Evolutionary conservation across 345 rosid genomes (phyloP).

Genomic region (Acer saccharum): DNA sequence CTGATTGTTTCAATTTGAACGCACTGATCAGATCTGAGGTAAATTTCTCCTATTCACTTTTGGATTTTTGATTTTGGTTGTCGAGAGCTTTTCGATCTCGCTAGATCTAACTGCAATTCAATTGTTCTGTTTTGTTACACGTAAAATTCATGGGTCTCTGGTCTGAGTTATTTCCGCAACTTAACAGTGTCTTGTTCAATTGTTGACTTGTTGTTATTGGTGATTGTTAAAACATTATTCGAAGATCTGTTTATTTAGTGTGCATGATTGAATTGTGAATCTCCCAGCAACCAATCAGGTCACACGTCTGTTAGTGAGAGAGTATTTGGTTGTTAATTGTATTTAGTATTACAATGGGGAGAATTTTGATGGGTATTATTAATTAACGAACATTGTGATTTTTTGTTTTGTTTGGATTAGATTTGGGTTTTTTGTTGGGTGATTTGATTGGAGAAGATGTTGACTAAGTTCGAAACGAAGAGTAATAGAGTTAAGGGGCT

Average conservation of each 20-base stretch:
- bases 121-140: constrained; percentile 5
- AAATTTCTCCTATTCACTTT: constrained; percentile 19
- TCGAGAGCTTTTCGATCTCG: constrained; percentile 6
- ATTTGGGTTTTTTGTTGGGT: constrained; percentile 14
- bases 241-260: not conserved
- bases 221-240: not conserved
- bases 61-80: not conserved
- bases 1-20: not conserved
- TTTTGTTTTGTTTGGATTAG: constrained; percentile 16
- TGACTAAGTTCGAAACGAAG: constrained; percentile 98
- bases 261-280: not conserved
- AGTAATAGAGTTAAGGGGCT: constrained; percentile 97
- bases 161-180: not conserved
- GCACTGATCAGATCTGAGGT: constrained; percentile 64
- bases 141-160: not conserved
- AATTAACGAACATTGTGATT: not conserved
- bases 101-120: constrained; percentile 12
- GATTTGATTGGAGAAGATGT: constrained; percentile 57
- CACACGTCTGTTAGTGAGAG: not conserved
- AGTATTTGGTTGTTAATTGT: not conserved
- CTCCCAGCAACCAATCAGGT: not conserved
- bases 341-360: too few relatives aligned
- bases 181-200: not conserved
- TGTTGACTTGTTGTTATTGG: not conserved
- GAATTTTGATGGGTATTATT: not conserved